Evolutionary conservation across 2,329 filamentous ascomycete genomes (phyloP).

Genomic region (Penicillium sp.): DNA sequence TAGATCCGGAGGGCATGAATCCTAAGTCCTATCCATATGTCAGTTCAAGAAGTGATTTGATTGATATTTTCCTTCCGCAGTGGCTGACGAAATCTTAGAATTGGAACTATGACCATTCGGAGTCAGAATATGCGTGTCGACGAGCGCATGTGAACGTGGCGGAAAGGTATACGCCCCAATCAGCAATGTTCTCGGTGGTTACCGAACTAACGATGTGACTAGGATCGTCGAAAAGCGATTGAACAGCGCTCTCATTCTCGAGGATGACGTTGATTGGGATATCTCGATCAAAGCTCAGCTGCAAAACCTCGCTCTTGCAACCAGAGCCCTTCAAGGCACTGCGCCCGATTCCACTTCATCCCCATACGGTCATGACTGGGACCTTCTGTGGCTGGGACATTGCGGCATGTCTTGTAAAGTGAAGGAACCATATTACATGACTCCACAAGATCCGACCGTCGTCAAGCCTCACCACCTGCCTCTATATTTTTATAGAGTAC

Average conservation of each 20-base stretch:
- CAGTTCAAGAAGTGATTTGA: background rate
- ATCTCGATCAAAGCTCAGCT: constrained; percentile 53
- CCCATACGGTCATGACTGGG: constrained; percentile 50
- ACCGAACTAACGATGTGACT: background rate
- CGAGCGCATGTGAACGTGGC: constrained; percentile 23
- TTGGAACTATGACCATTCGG: constrained; percentile 20
- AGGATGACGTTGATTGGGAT: constrained; percentile 62
- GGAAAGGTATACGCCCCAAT: constrained; percentile 9
- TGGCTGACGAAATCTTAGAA: constrained; percentile 6
- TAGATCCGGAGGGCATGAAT: constrained; percentile 13
- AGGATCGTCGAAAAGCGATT: constrained; percentile 15
- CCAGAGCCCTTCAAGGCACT: constrained; percentile 32
- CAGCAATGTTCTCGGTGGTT: too few species aligned
- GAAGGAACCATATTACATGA: constrained; percentile 9
- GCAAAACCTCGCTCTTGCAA: constrained; percentile 33
- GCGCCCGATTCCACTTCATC: constrained; percentile 29
- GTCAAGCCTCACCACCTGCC: constrained; percentile 17
- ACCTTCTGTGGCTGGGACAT: constrained; percentile 25
- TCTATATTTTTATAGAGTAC: constrained; percentile 18
- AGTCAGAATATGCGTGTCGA: constrained; percentile 18
- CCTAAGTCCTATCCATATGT: constrained; percentile 21
- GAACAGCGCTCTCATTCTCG: constrained; percentile 34
- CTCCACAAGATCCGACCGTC: constrained; percentile 14
- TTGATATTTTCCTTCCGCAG: fast-evolving
- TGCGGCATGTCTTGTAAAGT: constrained; percentile 21